Evolutionary conservation across 2,329 filamentous ascomycete species (phyloP).

Genomic region (Fonsecaea monophora): DNA sequence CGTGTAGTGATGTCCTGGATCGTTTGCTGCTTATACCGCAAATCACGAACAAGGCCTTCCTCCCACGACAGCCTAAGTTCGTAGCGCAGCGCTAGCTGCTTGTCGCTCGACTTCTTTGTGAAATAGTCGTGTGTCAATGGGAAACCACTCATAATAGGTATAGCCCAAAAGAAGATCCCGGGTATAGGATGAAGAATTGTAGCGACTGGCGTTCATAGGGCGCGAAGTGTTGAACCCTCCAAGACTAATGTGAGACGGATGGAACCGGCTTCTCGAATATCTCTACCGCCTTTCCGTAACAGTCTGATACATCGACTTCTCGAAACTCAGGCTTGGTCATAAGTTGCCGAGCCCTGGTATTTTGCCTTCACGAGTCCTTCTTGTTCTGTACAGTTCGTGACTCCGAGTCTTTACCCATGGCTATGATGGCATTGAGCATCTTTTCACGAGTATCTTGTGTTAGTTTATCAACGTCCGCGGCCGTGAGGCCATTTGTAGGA

Average conservation of each 20-base stretch:
- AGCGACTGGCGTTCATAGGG: neutral
- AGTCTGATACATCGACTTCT: neutral
- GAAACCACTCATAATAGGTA: neutral
- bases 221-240: neutral
- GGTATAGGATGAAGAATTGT: neutral
- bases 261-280: neutral
- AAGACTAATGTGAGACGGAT: neutral
- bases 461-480: slow-evolving; percentile 79
- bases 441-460: slow-evolving; percentile 70
- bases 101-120: neutral
- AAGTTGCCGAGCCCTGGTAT: neutral
- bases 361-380: slow-evolving; percentile 24
- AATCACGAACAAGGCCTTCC: neutral
- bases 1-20: neutral
- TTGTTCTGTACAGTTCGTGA: slow-evolving; percentile 24
- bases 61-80: neutral
- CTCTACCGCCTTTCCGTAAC: neutral
- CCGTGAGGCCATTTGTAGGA: slow-evolving; percentile 72
- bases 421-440: slow-evolving; percentile 70
- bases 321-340: neutral
- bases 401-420: slow-evolving; percentile 44
- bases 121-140: neutral
- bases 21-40: neutral
- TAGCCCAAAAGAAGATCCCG: neutral
- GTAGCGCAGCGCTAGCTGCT: neutral